Percentiles rank a stretch among this genome's conserved stretches.
phyloP scores from a whole-genome alignment of 441 rosid species.

The Macaranga tanarius region DNA sequence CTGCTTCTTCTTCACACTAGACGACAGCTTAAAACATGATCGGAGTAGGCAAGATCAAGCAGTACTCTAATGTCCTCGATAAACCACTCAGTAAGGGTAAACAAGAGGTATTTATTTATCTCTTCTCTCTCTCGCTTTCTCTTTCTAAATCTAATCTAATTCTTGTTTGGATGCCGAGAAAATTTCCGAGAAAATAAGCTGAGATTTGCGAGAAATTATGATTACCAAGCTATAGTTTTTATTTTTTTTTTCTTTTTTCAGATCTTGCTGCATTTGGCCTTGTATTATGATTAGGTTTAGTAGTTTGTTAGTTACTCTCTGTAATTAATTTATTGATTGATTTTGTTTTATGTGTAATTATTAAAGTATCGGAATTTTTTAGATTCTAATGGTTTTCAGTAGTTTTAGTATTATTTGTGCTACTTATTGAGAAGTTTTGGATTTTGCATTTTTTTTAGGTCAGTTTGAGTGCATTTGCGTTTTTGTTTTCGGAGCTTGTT shows the following conservation, averaged over 20 bases:
- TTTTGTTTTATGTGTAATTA: not conserved
- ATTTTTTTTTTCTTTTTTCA: not conserved
- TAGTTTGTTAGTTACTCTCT: not conserved
- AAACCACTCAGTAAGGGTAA: slow-evolving; percentile 97
- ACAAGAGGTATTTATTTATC: slow-evolving; percentile 75
- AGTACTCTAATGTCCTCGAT: slow-evolving; percentile 87
- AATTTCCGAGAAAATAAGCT: not conserved
- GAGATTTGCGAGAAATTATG: not conserved
- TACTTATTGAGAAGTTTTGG: not conserved
- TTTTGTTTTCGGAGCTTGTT: slow-evolving; percentile 96
- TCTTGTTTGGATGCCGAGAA: slow-evolving; percentile 11
- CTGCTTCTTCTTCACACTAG: too few species aligned
- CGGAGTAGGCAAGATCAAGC: slow-evolving; percentile 93
- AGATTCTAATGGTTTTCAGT: too few species aligned
- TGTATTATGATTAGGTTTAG: not conserved
- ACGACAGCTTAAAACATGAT: slow-evolving; percentile 47
- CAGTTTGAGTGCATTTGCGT: slow-evolving; percentile 89
- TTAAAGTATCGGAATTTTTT: not conserved
- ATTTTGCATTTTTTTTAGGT: slow-evolving; percentile 48
- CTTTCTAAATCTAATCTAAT: not conserved
- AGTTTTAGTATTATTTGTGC: not conserved
- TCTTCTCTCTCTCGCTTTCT: not conserved
- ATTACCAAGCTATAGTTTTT: too few species aligned
- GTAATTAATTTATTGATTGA: too few species aligned
- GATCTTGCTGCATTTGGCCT: slow-evolving; percentile 2